phyloP scores from a whole-genome alignment of 2,329 filamentous ascomycete species.

The Trichoderma sp. region DNA sequence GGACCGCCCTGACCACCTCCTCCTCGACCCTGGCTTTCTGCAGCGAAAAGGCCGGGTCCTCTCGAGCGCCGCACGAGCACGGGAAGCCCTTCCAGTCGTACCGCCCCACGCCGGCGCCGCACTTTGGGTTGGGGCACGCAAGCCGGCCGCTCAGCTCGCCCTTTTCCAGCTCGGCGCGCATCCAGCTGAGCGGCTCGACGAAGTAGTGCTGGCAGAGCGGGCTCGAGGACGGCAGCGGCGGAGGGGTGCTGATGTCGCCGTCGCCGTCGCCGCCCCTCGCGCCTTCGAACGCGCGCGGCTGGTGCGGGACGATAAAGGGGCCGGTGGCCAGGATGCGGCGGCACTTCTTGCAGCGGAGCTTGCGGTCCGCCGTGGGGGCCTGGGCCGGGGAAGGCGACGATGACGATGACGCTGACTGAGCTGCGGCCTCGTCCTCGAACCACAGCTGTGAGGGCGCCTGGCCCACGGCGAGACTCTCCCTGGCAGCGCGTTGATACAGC shows the following conservation, averaged over 20 bases:
- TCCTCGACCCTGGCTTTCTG: constrained; percentile 83
- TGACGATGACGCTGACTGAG: neutral
- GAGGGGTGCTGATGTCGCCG: neutral
- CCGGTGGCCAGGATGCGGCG: constrained; percentile 62
- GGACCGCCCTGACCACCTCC: constrained; percentile 43
- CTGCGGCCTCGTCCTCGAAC: constrained; percentile 70
- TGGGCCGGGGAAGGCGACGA: neutral
- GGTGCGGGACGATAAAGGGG: constrained; percentile 68
- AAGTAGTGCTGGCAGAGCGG: constrained; percentile 79
- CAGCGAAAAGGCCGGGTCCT: constrained; percentile 86
- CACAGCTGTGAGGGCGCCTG: constrained; percentile 80
- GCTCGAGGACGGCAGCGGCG: constrained; percentile 25
- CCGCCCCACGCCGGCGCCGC: constrained; percentile 80
- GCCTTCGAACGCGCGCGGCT: constrained; percentile 9
- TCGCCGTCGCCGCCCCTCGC: neutral
- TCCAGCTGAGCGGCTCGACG: constrained; percentile 91
- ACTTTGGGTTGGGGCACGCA: constrained; percentile 77
- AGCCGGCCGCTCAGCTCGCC: constrained; percentile 82
- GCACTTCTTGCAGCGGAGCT: constrained; percentile 86
- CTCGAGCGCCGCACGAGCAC: constrained; percentile 88
- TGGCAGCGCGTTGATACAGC: constrained; percentile 58
- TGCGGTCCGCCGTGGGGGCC: constrained; percentile 31
- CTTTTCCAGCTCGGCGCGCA: constrained; percentile 79
- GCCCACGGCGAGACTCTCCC: constrained; percentile 66
- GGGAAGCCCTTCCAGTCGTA: constrained; percentile 96